phyloP scores from a whole-genome alignment of 2,329 filamentous ascomycete species.

The Paracamarosporium sp. region DNA sequence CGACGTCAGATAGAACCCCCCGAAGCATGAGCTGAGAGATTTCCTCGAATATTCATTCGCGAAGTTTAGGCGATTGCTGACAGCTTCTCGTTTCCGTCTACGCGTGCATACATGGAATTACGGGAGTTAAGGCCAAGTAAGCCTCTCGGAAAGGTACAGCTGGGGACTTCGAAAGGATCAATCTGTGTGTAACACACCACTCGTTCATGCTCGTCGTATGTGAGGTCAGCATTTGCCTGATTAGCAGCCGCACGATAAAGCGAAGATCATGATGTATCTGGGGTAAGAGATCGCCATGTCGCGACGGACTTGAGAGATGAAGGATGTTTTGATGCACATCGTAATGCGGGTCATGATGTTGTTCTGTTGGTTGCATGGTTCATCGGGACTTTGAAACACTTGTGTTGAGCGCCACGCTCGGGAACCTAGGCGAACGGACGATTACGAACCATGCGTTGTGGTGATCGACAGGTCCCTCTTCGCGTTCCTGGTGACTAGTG shows the following conservation, averaged over 20 bases:
- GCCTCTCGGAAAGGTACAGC: conserved; percentile 1
- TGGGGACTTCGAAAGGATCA: not conserved
- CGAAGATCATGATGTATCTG: not conserved
- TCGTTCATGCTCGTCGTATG: not conserved
- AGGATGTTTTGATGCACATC: not conserved
- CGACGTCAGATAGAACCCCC: not conserved
- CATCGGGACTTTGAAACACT: conserved; percentile 7
- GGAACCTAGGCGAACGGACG: conserved; percentile 1
- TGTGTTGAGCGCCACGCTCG: not conserved
- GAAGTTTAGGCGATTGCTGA: not conserved
- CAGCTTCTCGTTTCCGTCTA: not conserved
- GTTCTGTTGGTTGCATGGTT: not conserved
- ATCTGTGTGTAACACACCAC: not conserved
- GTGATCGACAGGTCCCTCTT: not conserved
- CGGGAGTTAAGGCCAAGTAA: not conserved
- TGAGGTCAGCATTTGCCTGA: not conserved
- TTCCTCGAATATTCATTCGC: not conserved
- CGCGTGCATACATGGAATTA: not conserved
- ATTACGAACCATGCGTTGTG: not conserved
- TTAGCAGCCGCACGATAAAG: not conserved
- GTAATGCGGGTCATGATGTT: not conserved
- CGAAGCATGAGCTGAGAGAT: not conserved
- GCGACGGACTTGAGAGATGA: not conserved
- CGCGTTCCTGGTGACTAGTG: not conserved
- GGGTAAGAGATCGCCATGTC: not conserved